A percentile compares a stretch with the other conserved stretches of the same genome.
Conservation (phyloP, 139 green algal species). For the Coelastrella sp. region DNA sequence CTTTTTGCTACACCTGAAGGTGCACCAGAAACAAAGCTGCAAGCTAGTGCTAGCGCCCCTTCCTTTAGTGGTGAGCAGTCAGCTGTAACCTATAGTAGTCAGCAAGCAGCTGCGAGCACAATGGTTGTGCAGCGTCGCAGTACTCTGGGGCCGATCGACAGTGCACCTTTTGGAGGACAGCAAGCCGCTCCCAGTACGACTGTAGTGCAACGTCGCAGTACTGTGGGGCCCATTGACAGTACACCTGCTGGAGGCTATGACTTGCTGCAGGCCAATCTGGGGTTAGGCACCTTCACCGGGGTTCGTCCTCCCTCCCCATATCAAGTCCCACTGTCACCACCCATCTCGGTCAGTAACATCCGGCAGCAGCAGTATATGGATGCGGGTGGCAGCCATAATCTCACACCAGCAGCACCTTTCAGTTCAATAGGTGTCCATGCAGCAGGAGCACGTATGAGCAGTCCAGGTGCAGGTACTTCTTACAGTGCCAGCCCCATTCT, state of each 20-base stretch:
- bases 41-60: not conserved
- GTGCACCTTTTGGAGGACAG: too few relatives aligned
- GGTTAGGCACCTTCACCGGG: not conserved
- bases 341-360: not conserved
- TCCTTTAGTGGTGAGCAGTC: not conserved
- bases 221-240: not conserved
- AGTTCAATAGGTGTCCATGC: not conserved
- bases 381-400: not conserved
- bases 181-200: too few relatives aligned
- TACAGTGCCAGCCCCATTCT: not conserved
- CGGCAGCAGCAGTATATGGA: not conserved
- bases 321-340: not conserved
- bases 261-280: not conserved
- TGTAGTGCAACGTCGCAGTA: conserved; percentile 1
- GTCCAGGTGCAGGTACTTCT: not conserved
- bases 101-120: not conserved
- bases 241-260: not conserved
- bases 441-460: not conserved
- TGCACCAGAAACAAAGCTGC: not conserved
- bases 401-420: not conserved
- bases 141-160: not conserved
- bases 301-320: not conserved
- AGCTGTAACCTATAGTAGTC: not conserved
- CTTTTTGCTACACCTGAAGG: too few relatives aligned
- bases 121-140: not conserved